Evolutionary conservation across 1,139 yeast species (phyloP), one percentile per base, ranked within the genome.

Genomic region (Sugiyamaella sp.): DNA sequence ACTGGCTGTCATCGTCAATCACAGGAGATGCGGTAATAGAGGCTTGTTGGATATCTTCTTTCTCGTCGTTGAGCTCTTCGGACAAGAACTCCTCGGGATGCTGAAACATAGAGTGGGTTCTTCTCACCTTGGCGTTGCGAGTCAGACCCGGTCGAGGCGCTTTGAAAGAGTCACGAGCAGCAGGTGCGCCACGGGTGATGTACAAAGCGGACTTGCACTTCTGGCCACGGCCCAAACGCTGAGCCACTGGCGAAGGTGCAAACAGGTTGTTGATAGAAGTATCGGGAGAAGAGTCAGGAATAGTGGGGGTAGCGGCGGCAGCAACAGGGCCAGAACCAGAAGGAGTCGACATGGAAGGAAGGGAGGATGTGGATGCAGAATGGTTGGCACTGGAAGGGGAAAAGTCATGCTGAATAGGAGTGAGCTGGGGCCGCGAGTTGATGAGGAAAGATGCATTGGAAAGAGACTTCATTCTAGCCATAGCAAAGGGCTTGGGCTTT

Each of bases 71-170:
- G 32, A 61, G 44, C 51, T 63, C 71, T 44, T 68, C 68, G 35
- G 63, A 63, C 33, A 74, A 59, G 27, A 74, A 62, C 50, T 74
- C 76, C 51, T 69, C 68, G 1, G 77, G 72, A 42, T 70, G 68
- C 54, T 81, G 84, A 64, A 78, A 82, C 86, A 85, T 81, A 40
- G 87, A 81, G 62, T 83, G 89, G 22, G 85, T 82, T 55, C 89
- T 74, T 53, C 89, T 73, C 53, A 79, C 78, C 60, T 78, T 77
- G 50, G 61, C 55, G 49, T 57, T 58, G 22, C 39, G 57, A 20
- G 27, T 48, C 41, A 46, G 58, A 56, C 43, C 53, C 44, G 54
- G 59, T 29, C 51, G 59, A 14, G 57, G 62, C 22, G 57, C 49
- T 46, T 56, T 51, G 47, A 49, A 56, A 14, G 58, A 54, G 53